Evolutionary conservation across 2,329 filamentous ascomycete genomes (phyloP), one percentile per base, ranked within the genome.

Genomic region (Mycogone perniciosa): DNA sequence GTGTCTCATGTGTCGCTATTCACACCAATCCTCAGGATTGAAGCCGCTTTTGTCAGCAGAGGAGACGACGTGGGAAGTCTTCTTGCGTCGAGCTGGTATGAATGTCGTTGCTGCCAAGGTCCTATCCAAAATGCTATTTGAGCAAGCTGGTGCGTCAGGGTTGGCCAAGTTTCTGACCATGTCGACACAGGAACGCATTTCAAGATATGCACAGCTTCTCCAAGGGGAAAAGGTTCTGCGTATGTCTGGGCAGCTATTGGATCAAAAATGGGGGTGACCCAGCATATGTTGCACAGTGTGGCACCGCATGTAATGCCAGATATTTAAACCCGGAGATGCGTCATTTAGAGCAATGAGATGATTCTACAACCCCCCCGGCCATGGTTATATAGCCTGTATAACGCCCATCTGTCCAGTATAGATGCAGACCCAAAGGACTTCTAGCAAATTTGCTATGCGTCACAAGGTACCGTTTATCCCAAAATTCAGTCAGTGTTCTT

Each of bases 1-100:
- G 0, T 72, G 71, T 1, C 60, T 75, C 0, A 75, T 85, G 41
- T 72, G 75, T 13, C 75, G 75, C 6, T 71, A 76, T 59, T 67
- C 59, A 8, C 42, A 57, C 0, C 55, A 60, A 9, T 53, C 59
- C 2, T 52, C 46, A 0, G 54, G 60, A 1, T 60, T 71, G 9
- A 64, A 67, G 46, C 59, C 62, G 1, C 62, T 67, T 6, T 54
- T 76, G 7, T 64, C 67, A 3, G 59, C 67, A n/a, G 61, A 64
- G 31, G 71, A 76, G 44, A 71, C 70, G 37, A 67, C 67, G 30
- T 72, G 69, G 70, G 67, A 65, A 11, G 8, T 66, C 1, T 67
- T 70, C 35, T 56, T 73, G 7, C 61, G 68, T 31, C 57, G 56
- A 11, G 59, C 62, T 7, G 71, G 71, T 1, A 52, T 72, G 44